These are phyloP conservation scores for Mallotus nudiflorus DNA, from an alignment of 345 rosid genomes.

Conservation along the genomic window DNA sequence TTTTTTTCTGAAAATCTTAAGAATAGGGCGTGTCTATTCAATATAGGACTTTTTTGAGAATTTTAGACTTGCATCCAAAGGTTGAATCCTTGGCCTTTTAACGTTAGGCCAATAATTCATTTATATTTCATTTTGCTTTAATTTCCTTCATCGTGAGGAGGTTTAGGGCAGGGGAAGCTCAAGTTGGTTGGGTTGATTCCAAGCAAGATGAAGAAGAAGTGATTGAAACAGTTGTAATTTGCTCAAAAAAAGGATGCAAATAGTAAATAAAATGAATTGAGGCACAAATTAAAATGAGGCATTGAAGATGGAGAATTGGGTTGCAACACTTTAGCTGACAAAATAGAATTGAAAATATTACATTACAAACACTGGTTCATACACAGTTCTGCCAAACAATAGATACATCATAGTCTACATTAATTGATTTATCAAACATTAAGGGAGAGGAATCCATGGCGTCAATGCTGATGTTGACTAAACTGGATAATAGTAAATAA, in stretches of 20 bases:
- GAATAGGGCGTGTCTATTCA: no score
- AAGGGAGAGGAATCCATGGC: slow-evolving; percentile 35
- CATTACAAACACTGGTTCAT: background rate
- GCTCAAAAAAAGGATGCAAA: background rate
- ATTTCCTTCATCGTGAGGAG: no score
- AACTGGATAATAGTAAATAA: slow-evolving; percentile 29
- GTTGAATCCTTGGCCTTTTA: slow-evolving; percentile 6
- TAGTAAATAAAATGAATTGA: background rate
- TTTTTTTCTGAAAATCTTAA: no score
- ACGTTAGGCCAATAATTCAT: slow-evolving; percentile 17
- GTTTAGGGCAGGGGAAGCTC: background rate
- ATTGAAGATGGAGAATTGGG: background rate
- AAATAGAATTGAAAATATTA: background rate
- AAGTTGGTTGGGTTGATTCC: no score
- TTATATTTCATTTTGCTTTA: background rate
- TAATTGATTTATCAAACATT: slow-evolving; percentile 14
- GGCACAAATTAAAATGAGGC: no score
- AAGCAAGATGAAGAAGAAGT: background rate
- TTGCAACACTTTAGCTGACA: slow-evolving; percentile 28
- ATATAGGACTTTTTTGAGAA: no score
- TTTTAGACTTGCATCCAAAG: background rate
- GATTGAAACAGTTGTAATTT: background rate
- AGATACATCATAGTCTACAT: slow-evolving; percentile 28
- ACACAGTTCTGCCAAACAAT: slow-evolving; percentile 10
- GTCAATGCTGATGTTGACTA: slow-evolving; percentile 51